Percentiles rank a stretch among this genome's conserved stretches.
Conservation (phyloP, 495 filamentous ascomycete species). For the Penicillium samsonianum region DNA sequence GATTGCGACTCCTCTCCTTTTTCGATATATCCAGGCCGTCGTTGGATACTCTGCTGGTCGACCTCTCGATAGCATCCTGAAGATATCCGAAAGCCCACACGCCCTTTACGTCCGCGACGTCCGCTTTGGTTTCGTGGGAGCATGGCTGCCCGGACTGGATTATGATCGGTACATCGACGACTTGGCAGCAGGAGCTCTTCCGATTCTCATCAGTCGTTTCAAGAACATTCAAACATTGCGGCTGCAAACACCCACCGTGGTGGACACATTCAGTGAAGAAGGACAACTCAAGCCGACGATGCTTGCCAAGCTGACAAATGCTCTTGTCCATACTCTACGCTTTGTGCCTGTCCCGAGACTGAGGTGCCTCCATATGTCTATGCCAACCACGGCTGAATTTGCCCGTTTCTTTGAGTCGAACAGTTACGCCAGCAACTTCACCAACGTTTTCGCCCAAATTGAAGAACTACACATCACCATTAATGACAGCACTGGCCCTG, state of each 20-base stretch:
- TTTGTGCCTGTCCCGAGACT: neutral
- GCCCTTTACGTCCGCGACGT: neutral
- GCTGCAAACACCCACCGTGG: neutral
- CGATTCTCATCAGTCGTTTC: neutral
- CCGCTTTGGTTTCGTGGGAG: neutral
- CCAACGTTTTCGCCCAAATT: neutral
- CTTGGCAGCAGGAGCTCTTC: neutral
- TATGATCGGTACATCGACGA: neutral
- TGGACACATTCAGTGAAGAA: neutral
- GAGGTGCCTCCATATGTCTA: neutral
- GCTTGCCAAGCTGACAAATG: neutral
- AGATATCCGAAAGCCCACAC: neutral
- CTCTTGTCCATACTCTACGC: conserved; percentile 1
- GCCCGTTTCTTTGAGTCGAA: neutral
- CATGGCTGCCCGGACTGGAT: neutral
- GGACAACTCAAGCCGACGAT: neutral
- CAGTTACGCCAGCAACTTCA: neutral
- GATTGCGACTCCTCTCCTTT: neutral
- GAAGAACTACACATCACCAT: neutral
- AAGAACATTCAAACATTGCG: neutral
- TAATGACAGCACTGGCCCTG: neutral
- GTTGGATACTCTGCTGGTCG: neutral
- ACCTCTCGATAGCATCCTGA: neutral
- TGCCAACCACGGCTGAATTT: conserved; percentile 1
- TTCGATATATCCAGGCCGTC: neutral